Conservation (phyloP, 495 filamentous ascomycete genomes). For the Glonium stellatum region DNA sequence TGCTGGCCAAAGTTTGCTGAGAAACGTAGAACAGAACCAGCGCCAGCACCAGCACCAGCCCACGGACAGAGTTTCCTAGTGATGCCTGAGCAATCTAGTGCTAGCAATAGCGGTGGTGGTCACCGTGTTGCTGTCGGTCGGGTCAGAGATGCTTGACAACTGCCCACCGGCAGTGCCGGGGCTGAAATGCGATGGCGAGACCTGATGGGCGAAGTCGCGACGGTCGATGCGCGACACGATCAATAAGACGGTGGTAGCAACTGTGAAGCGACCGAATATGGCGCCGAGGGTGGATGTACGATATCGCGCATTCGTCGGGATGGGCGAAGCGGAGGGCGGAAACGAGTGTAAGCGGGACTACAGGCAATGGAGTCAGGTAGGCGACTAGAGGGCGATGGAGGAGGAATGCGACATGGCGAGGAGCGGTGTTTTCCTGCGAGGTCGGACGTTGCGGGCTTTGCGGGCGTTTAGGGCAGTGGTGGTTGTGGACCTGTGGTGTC, state of each 20-base stretch:
- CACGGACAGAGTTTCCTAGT: neutral
- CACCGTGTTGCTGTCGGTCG: neutral
- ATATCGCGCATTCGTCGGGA: conserved; percentile 27
- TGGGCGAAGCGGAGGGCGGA: conserved; percentile 11
- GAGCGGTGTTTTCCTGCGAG: neutral
- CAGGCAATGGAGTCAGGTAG: conserved; percentile 14
- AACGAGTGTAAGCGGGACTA: conserved; percentile 11
- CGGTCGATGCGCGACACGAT: conserved; percentile 8
- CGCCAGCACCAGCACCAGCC: neutral
- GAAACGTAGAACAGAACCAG: neutral
- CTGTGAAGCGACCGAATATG: conserved; percentile 1
- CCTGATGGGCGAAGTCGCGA: neutral
- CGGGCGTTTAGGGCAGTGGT: neutral
- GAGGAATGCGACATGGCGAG: conserved; percentile 9
- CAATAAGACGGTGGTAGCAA: neutral
- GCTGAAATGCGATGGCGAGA: conserved; percentile 20
- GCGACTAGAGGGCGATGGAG: conserved; percentile 7
- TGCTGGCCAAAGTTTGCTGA: neutral
- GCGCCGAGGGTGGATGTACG: conserved; percentile 12
- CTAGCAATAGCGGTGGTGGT: neutral
- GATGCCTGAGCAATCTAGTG: neutral
- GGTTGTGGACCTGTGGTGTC: neutral
- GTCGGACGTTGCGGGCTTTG: neutral
- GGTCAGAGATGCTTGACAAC: neutral
- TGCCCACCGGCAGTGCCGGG: conserved; percentile 25